Conservation (phyloP, 805 yeast species). For the Starmerella sp. region DNA sequence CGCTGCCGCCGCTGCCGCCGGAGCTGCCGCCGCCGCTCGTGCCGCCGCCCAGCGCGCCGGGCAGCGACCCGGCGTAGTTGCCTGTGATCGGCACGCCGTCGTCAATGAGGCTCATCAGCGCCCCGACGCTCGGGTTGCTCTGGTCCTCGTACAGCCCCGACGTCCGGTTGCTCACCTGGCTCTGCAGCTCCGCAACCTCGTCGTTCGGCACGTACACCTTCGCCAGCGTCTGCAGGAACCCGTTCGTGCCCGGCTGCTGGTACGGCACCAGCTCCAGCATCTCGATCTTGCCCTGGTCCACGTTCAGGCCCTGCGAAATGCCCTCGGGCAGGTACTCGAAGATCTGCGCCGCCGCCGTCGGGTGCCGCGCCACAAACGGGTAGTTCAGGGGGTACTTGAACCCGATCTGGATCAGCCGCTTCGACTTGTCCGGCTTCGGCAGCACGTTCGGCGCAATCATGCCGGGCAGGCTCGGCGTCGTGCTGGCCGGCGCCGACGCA, state of each 20-base stretch:
- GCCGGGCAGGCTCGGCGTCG: conserved; percentile 37
- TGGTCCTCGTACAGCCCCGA: conserved; percentile 50
- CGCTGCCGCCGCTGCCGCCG: conserved; percentile 17
- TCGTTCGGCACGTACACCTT: conserved; percentile 66
- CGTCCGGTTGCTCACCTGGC: conserved; percentile 37
- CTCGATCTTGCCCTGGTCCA: conserved; percentile 35
- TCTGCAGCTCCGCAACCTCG: conserved; percentile 40
- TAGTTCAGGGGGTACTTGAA: conserved; percentile 72
- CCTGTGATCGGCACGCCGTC: conserved; percentile 41
- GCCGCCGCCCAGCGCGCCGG: neutral
- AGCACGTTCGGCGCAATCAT: conserved; percentile 57
- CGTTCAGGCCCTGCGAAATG: conserved; percentile 49
- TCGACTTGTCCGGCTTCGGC: conserved; percentile 24
- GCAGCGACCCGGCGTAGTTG: neutral
- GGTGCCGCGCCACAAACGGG: conserved; percentile 63
- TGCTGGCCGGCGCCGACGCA: neutral
- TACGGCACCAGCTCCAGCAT: conserved; percentile 70
- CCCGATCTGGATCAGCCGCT: conserved; percentile 57
- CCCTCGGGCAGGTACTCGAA: conserved; percentile 75
- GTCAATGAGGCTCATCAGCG: conserved; percentile 64
- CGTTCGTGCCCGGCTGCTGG: conserved; percentile 37
- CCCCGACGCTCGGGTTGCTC: conserved; percentile 41
- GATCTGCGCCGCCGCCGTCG: conserved; percentile 72
- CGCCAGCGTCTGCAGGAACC: conserved; percentile 77
- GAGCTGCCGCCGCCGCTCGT: conserved; percentile 1